Conservation (phyloP, 352 stramenopile genomes). For the Phytophthora megakarya region DNA sequence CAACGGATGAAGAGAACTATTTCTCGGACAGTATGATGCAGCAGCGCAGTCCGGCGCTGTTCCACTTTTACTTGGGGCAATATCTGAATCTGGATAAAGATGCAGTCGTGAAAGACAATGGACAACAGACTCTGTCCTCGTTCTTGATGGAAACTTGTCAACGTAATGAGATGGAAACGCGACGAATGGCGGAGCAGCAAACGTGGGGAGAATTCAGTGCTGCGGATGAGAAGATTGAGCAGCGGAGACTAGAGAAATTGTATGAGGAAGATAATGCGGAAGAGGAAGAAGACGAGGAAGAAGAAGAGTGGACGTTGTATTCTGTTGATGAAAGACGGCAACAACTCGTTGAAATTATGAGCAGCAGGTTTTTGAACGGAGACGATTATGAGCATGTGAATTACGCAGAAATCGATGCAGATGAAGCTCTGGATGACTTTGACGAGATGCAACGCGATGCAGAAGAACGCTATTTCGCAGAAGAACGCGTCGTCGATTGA, state of each 20-base stretch:
- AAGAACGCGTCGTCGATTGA: slow-evolving; percentile 12
- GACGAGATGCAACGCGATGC: slow-evolving; percentile 75
- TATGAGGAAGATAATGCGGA: slow-evolving; percentile 43
- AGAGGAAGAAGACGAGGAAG: slow-evolving; percentile 53
- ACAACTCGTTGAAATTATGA: slow-evolving; percentile 79
- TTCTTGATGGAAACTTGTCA: slow-evolving; percentile 78
- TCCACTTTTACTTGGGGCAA: slow-evolving; percentile 82
- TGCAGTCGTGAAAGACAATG: not conserved
- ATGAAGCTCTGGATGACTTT: slow-evolving; percentile 69
- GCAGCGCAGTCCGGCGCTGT: slow-evolving; percentile 77
- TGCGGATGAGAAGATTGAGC: slow-evolving; percentile 47
- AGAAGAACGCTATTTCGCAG: slow-evolving; percentile 78
- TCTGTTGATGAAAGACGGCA: slow-evolving; percentile 52
- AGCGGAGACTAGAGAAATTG: slow-evolving; percentile 36
- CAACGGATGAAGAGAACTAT: slow-evolving; percentile 50
- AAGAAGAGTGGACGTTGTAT: slow-evolving; percentile 28
- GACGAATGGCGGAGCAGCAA: slow-evolving; percentile 63
- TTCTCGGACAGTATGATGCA: slow-evolving; percentile 87
- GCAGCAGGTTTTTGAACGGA: slow-evolving; percentile 69
- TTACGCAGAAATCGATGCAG: slow-evolving; percentile 67
- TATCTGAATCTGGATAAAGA: slow-evolving; percentile 43
- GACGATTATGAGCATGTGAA: slow-evolving; percentile 62
- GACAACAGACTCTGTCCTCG: slow-evolving; percentile 46
- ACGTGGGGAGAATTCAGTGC: slow-evolving; percentile 53
- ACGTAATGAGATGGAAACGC: slow-evolving; percentile 68